Conservation (phyloP, 306 rosid species). For the Rosa chinensis region DNA sequence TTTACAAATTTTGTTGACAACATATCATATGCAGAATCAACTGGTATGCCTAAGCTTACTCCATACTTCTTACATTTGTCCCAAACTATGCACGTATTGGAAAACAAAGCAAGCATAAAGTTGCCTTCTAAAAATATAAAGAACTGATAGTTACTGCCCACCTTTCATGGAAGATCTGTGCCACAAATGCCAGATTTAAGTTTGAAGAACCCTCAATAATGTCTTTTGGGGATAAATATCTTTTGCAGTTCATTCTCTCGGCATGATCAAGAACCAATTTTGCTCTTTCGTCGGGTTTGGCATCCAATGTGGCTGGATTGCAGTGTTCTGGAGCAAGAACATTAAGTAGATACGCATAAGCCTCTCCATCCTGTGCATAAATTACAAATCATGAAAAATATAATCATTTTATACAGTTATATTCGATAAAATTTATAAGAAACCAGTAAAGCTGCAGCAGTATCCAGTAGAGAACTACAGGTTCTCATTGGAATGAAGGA, state of each 20-base stretch:
- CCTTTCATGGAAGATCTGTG: constrained; percentile 94
- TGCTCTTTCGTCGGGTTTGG: constrained; percentile 67
- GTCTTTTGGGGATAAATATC: constrained; percentile 78
- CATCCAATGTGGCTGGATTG: constrained; percentile 72
- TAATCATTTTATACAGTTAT: constrained; percentile 22
- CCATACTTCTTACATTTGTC: neutral
- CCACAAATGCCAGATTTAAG: constrained; percentile 92
- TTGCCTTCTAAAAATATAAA: neutral
- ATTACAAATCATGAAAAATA: constrained; percentile 12
- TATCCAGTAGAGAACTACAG: neutral
- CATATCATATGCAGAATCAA: constrained; percentile 4
- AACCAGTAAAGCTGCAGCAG: neutral
- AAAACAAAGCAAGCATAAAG: neutral
- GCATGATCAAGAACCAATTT: constrained; percentile 90
- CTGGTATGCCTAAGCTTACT: neutral
- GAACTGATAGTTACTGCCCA: constrained; percentile 23
- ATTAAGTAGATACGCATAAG: constrained; percentile 92
- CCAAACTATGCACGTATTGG: neutral
- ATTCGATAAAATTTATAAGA: constrained; percentile 10
- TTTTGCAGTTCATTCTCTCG: constrained; percentile 90
- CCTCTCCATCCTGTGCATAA: constrained; percentile 76
- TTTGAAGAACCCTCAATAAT: constrained; percentile 80
- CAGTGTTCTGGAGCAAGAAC: constrained; percentile 94
- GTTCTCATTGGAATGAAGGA: neutral
- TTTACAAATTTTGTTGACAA: neutral